phyloP scores from a whole-genome alignment of 2,329 filamentous ascomycete species.

The Sporothrix euskadiensis region DNA sequence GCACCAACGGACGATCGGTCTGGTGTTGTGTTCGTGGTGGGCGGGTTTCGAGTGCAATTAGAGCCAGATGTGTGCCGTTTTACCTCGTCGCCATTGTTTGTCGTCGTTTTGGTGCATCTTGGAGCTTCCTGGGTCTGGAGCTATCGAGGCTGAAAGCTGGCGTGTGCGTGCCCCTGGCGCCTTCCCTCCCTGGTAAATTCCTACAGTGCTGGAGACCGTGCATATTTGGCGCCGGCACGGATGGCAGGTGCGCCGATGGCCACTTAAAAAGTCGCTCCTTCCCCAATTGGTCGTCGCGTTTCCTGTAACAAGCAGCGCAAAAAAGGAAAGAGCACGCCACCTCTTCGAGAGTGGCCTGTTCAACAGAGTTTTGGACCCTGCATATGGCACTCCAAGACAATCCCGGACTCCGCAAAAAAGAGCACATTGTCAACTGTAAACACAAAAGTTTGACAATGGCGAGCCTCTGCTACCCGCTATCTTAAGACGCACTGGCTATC shows the following conservation, averaged over 20 bases:
- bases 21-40: slow-evolving; percentile 5
- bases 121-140: not conserved
- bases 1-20: not conserved
- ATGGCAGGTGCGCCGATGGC: slow-evolving; percentile 8
- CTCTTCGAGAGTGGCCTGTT: slow-evolving; percentile 21
- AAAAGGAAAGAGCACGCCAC: slow-evolving; percentile 19
- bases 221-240: slow-evolving; percentile 20
- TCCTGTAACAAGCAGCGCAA: slow-evolving; percentile 4
- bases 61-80: not conserved
- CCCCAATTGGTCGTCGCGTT: slow-evolving; percentile 9
- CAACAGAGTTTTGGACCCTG: not conserved
- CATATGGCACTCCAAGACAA: not conserved
- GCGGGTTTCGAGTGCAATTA: not conserved
- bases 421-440: not conserved
- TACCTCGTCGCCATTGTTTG: not conserved
- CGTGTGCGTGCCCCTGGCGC: slow-evolving; percentile 9
- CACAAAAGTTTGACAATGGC: not conserved
- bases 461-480: not conserved
- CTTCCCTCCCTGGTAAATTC: not conserved
- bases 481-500: not conserved
- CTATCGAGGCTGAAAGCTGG: slow-evolving; percentile 16
- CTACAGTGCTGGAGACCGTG: slow-evolving; percentile 22
- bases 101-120: not conserved
- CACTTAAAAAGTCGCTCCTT: not conserved
- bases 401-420: not conserved